Base-by-base conservation (phyloP, 345 rosid genomes). In the Eucalyptus sp. region DNA sequence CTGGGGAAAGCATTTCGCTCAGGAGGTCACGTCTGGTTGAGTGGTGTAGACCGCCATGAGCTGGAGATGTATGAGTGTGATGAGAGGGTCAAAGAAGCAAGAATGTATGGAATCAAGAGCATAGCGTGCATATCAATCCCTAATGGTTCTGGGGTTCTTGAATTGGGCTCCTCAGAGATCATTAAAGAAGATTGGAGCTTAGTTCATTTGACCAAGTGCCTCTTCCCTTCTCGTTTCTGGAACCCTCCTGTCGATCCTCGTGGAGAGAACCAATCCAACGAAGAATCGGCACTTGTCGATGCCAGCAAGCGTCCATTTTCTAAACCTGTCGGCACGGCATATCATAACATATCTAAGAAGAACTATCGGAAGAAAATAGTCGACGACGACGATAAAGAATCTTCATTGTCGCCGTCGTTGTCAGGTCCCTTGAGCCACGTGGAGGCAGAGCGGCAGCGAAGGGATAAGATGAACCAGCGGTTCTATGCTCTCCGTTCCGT, bases 21-120 rank as follows among this genome's bases (percentile, higher is more conserved):
- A 22, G 71, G 90, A 37, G 90, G 88, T 71, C 83, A 87, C 83
- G 44, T 91, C 24, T 91, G 92, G 92, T 15, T 88, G 62, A 89
- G 86, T 52, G 91, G 90, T 16, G 83, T 10, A 76, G 46, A 10
- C 27, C 50, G 54, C 8, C 88, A 88, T 31, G 86, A 88, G 46
- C 91, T 89, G 80, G 90, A 81, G 91, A 49, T 86, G 86, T 87
- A 89, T 50, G 64, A 46, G 85, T 89, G 60, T 52, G 86, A 91
- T 11, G 80, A 89, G 29, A 86, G 92, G 64, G 90, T 88, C 54
- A 89, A 86, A 89, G 91, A 89, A 86, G 92, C 92, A 51, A 17
- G 88, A 80, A 37, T 86, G 7, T 83, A 88, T 50, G 92, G 91
- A 37, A 89, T 89, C 48, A 50, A 88, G 43, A 89, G 91, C 58